Evolutionary conservation across 2,329 filamentous ascomycete species (phyloP).

Genomic region (Aspergillus tamarii): DNA sequence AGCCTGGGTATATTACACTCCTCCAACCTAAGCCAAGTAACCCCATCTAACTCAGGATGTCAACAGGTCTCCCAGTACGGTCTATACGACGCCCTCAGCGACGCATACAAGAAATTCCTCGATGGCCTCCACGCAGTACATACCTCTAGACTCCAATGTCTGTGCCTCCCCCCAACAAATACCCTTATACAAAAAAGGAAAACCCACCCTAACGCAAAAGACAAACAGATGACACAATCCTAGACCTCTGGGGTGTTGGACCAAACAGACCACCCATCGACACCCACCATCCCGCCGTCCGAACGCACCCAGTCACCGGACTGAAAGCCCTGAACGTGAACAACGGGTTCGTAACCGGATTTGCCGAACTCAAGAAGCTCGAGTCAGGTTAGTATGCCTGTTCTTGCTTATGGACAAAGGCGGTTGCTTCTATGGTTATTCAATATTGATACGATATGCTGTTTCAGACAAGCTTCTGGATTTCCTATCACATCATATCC

Average conservation of each 20-base stretch:
- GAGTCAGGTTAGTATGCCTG: constrained; percentile 40
- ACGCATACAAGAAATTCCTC: constrained; percentile 43
- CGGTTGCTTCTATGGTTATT: not conserved
- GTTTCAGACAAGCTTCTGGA: constrained; percentile 45
- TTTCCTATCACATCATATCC: constrained; percentile 52
- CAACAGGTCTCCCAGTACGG: constrained; percentile 35
- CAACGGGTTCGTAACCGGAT: constrained; percentile 51
- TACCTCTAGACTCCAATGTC: constrained; percentile 36
- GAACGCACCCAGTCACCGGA: constrained; percentile 54
- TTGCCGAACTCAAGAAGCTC: constrained; percentile 54
- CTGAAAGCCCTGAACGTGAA: constrained; percentile 54
- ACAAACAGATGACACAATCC: constrained; percentile 46
- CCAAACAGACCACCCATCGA: constrained; percentile 52
- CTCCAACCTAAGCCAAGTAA: not conserved
- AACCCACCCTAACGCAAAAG: not conserved
- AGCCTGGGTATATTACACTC: constrained; percentile 42
- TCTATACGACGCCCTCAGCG: constrained; percentile 41
- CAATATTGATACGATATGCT: not conserved
- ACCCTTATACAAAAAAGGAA: not conserved
- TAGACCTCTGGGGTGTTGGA: constrained; percentile 48
- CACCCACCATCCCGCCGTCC: constrained; percentile 53
- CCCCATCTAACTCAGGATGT: not conserved
- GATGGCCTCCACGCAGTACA: constrained; percentile 52
- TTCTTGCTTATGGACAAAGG: not conserved
- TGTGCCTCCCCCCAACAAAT: not conserved